These are phyloP conservation scores for Huntiella decipiens DNA, from an alignment of 2,329 filamentous ascomycete genomes.

Conservation along the genomic window DNA sequence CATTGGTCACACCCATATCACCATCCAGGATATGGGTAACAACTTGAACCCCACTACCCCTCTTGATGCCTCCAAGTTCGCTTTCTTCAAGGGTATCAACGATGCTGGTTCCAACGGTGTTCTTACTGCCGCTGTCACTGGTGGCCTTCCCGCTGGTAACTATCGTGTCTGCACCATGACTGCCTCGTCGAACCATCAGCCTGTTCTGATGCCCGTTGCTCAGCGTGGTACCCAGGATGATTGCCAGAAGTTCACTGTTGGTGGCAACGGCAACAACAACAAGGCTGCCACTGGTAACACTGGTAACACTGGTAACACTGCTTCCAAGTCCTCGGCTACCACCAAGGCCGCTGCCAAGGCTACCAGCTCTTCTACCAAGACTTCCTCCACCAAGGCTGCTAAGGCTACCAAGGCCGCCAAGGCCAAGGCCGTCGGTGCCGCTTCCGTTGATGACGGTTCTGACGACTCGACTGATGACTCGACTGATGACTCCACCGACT, in stretches of 20 bases:
- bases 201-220: conserved; percentile 45
- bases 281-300: conserved; percentile 11
- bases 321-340: conserved; percentile 8
- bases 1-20: conserved; percentile 41
- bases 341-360: conserved; percentile 12
- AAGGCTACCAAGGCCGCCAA: conserved; percentile 11
- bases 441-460: conserved; percentile 14
- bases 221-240: conserved; percentile 50
- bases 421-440: conserved; percentile 10
- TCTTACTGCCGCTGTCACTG: conserved; percentile 32
- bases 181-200: conserved; percentile 45
- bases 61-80: conserved; percentile 33
- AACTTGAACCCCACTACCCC: conserved; percentile 30
- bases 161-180: conserved; percentile 49
- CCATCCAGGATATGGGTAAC: conserved; percentile 35
- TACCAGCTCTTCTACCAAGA: conserved; percentile 2
- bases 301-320: conserved; percentile 12
- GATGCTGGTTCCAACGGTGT: conserved; percentile 35
- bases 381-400: conserved; percentile 5
- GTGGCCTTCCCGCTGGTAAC: conserved; percentile 40
- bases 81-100: conserved; percentile 50
- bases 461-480: conserved; percentile 28
- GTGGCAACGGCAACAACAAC: conserved; percentile 13
- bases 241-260: conserved; percentile 41
- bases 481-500: conserved; percentile 16